Percentiles rank a stretch among this genome's conserved stretches.
phyloP scores from a whole-genome alignment of 768 basidiomycete species.

The Exsudoporus frostii region DNA sequence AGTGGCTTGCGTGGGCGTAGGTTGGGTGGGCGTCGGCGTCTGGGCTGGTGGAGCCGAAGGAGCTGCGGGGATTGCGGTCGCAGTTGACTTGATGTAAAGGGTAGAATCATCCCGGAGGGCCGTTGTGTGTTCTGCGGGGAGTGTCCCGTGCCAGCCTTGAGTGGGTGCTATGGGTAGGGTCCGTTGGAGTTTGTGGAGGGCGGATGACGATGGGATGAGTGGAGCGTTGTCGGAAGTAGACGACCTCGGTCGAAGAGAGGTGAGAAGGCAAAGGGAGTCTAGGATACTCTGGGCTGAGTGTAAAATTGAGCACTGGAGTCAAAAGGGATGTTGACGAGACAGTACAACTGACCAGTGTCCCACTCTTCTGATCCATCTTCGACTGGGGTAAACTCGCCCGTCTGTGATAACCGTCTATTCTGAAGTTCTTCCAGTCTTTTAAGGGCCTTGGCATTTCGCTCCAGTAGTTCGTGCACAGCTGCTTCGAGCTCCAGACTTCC shows the following conservation, averaged over 20 bases:
- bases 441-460: constrained; percentile 62
- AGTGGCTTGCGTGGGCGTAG: constrained; percentile 22
- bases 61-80: constrained; percentile 32
- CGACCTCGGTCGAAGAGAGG: constrained; percentile 67
- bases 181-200: constrained; percentile 69
- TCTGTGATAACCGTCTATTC: constrained; percentile 46
- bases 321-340: constrained; percentile 1
- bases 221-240: constrained; percentile 40
- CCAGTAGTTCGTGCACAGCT: constrained; percentile 65
- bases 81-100: constrained; percentile 55
- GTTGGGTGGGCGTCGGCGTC: constrained; percentile 32
- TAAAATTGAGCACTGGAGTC: constrained; percentile 11
- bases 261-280: constrained; percentile 63
- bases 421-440: constrained; percentile 66
- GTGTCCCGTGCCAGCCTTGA: constrained; percentile 72
- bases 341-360: constrained; percentile 63
- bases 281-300: constrained; percentile 67
- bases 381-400: constrained; percentile 45
- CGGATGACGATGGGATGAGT: constrained; percentile 58
- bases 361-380: constrained; percentile 78
- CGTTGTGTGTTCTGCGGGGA: constrained; percentile 51
- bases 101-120: constrained; percentile 77
- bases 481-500: constrained; percentile 62
- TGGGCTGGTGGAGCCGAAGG: constrained; percentile 34
- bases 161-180: constrained; percentile 60